Conservation (phyloP, 495 filamentous ascomycete species). For the Achaetomiella virescens region DNA sequence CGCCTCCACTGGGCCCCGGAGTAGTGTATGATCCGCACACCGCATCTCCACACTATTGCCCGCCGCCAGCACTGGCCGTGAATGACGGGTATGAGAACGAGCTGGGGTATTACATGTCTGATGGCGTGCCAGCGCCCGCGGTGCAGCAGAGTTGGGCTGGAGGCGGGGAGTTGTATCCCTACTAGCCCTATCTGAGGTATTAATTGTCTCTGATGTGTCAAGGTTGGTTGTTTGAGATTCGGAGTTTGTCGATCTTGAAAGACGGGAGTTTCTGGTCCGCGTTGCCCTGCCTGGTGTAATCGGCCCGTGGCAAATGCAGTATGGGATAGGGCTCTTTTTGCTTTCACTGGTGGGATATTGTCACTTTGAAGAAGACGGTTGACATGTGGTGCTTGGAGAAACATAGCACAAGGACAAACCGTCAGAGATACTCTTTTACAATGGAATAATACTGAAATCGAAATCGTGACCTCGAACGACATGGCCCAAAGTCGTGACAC, state of each 20-base stretch:
- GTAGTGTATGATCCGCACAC: constrained; percentile 19
- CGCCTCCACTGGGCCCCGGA: not conserved
- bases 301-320: not conserved
- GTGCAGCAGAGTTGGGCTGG: constrained; percentile 21
- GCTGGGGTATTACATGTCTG: constrained; percentile 27
- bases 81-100: constrained; percentile 32
- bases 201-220: not conserved
- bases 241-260: not conserved
- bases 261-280: not conserved
- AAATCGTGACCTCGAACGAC: too few relatives aligned
- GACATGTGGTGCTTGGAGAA: not conserved
- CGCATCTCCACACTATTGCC: constrained; percentile 20
- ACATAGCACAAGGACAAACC: too few relatives aligned
- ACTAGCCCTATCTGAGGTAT: not conserved
- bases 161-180: constrained; percentile 20
- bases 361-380: not conserved
- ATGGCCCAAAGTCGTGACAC: too few relatives aligned
- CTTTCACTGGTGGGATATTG: not conserved
- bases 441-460: too few relatives aligned
- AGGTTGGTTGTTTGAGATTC: not conserved
- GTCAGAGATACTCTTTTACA: too few relatives aligned
- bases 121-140: constrained; percentile 12
- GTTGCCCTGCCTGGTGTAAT: not conserved
- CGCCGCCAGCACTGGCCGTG: constrained; percentile 12
- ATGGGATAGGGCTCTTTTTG: not conserved